Evolutionary conservation across 257 asterid genomes (phyloP).

Genomic region (Ilex aquifolium): DNA sequence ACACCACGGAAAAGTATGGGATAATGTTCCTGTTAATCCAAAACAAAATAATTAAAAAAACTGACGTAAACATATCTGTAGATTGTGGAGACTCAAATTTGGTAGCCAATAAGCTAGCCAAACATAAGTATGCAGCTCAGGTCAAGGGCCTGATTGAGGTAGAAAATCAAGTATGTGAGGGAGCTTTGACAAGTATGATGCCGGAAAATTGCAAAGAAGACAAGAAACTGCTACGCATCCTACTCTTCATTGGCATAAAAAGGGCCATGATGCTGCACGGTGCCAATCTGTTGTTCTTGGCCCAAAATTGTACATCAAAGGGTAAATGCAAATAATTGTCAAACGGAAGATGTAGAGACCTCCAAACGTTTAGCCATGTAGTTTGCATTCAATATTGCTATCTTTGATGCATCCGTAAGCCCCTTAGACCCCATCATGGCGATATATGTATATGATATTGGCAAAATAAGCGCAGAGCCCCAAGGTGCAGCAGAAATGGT

Average conservation of each 20-base stretch:
- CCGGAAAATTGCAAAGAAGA: too few species aligned
- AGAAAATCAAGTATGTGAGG: too few species aligned
- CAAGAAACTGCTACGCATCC: too few species aligned
- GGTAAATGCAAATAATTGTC: too few species aligned
- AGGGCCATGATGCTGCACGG: too few species aligned
- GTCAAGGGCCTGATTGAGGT: too few species aligned
- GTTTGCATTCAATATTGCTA: conserved; percentile 88
- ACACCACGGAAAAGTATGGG: conserved; percentile 97
- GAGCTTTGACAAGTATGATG: too few species aligned
- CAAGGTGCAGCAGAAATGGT: conserved; percentile 97
- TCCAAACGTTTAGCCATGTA: conserved; percentile 97
- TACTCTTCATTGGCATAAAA: too few species aligned
- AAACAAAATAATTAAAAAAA: conserved; percentile 12
- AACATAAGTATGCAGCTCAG: too few species aligned
- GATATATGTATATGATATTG: conserved; percentile 93
- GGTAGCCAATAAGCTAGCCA: too few species aligned
- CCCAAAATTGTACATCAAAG: too few species aligned
- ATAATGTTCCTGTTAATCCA: conserved; percentile 56
- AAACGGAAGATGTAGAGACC: conserved; percentile 35
- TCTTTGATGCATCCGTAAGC: conserved; percentile 84
- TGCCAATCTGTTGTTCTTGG: too few species aligned
- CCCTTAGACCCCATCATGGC: conserved; percentile 99
- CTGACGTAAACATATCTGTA: neutral
- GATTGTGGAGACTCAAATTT: neutral
- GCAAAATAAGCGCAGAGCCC: conserved; percentile 99